A percentile compares a stretch with the other conserved stretches of the same genome.
Evolutionary conservation across 257 asterid genomes (phyloP).

Genomic region (Voacanga thouarsii): DNA sequence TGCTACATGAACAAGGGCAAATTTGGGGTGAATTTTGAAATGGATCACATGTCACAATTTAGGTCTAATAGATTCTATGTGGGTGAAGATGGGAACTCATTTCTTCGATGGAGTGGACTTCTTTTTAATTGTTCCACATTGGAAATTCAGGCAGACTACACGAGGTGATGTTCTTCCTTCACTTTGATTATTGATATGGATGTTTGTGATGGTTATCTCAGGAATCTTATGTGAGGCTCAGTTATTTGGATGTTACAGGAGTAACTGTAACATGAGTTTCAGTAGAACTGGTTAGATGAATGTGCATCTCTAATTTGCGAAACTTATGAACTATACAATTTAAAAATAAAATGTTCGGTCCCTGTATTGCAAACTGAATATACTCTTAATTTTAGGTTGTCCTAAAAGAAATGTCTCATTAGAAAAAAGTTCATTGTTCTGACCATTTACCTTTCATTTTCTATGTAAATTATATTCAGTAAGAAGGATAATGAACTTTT

Average conservation of each 20-base stretch:
- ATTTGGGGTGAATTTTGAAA: conserved; percentile 61
- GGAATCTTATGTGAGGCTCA: not conserved
- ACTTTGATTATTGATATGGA: not conserved
- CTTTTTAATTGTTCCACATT: conserved; percentile 68
- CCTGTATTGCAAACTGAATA: not conserved
- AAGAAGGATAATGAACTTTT: not conserved
- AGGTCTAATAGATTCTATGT: conserved; percentile 45
- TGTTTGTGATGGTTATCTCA: not conserved
- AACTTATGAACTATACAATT: not conserved
- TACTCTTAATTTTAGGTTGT: not conserved
- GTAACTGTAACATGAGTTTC: not conserved
- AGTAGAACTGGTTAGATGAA: not conserved
- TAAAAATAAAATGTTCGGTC: not conserved
- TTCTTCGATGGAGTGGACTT: conserved; percentile 91
- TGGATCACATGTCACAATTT: conserved; percentile 27
- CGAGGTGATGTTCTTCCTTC: conserved; percentile 48
- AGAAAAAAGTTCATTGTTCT: not conserved
- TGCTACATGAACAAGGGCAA: conserved; percentile 79
- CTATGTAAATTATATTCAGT: not conserved
- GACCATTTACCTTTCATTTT: not conserved
- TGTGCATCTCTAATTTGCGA: no score
- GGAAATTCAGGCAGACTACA: conserved; percentile 94
- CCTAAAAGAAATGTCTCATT: not conserved
- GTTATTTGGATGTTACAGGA: not conserved
- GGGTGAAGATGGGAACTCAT: conserved; percentile 66